A percentile compares a stretch with the other conserved stretches of the same genome.
These are phyloP conservation scores for Coemansia interrupta DNA, from an alignment of 192 early-diverging fungal species.

Conservation along the genomic window DNA sequence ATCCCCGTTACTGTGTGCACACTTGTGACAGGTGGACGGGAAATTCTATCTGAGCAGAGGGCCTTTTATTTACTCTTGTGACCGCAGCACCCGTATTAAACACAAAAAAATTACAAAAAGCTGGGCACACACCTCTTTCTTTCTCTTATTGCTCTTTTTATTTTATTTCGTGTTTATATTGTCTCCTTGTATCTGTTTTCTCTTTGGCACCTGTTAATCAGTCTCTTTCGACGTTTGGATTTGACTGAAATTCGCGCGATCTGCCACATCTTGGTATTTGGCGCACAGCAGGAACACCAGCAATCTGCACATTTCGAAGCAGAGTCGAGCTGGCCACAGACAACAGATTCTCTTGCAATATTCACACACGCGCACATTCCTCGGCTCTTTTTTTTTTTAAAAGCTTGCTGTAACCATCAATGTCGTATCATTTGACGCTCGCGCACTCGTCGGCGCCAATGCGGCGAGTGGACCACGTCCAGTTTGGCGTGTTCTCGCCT, in stretches of 20 bases:
- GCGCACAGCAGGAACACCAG: too few species aligned
- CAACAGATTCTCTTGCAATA: neutral
- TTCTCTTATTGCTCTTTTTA: neutral
- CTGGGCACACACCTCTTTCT: neutral
- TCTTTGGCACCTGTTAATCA: neutral
- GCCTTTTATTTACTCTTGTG: too few species aligned
- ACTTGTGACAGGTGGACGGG: too few species aligned
- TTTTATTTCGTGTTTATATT: constrained; percentile 7
- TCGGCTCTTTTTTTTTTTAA: neutral
- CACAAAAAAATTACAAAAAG: neutral
- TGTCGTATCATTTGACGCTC: constrained; percentile 39
- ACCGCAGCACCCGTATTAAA: neutral
- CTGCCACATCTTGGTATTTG: constrained; percentile 2
- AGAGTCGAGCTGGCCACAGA: too few species aligned
- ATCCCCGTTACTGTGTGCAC: too few species aligned
- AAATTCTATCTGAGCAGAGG: too few species aligned
- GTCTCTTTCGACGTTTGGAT: constrained; percentile 1
- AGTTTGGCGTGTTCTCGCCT: constrained; percentile 94
- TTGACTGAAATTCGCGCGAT: neutral
- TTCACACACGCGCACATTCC: neutral
- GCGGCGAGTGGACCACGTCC: constrained; percentile 83
- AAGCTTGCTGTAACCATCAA: constrained; percentile 4
- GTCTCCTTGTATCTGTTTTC: neutral
- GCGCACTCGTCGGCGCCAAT: constrained; percentile 53
- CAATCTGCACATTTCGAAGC: too few species aligned